phyloP scores from a whole-genome alignment of 1,284 basidiomycete species.

The Athelia psychrophila region DNA sequence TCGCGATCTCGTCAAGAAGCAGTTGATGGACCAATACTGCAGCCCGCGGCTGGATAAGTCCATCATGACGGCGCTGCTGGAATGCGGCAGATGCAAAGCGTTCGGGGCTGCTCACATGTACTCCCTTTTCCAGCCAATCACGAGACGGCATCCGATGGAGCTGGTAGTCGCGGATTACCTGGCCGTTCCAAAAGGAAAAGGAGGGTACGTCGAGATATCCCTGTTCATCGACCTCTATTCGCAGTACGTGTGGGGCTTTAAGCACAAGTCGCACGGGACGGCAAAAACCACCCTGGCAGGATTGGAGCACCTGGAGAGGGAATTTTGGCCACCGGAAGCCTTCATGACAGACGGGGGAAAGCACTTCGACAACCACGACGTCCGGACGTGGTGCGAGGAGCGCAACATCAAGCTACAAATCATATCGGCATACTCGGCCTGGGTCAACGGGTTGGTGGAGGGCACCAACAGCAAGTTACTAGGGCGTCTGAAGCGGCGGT shows the following conservation, averaged over 20 bases:
- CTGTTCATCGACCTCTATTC: conserved; percentile 25
- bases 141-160: conserved; percentile 28
- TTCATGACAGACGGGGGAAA: background rate
- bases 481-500: conserved; percentile 4
- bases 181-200: conserved; percentile 28
- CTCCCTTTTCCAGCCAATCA: background rate
- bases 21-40: conserved; percentile 8
- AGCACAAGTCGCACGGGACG: conserved; percentile 16
- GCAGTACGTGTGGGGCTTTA: conserved; percentile 24
- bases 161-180: conserved; percentile 27
- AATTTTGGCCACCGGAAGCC: background rate
- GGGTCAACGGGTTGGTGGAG: background rate
- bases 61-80: background rate
- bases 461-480: background rate
- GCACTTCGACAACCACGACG: background rate
- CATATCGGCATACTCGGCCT: background rate
- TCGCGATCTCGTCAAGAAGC: background rate
- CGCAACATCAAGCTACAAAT: background rate
- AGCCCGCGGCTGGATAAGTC: conserved; percentile 13
- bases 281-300: conserved; percentile 15
- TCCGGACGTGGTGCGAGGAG: background rate
- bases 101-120: background rate
- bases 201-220: conserved; percentile 24
- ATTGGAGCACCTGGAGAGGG: background rate
- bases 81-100: conserved; percentile 5